These are phyloP conservation scores for Kockiozyma suomiensis DNA, from an alignment of 805 yeast species.

Conservation along the genomic window DNA sequence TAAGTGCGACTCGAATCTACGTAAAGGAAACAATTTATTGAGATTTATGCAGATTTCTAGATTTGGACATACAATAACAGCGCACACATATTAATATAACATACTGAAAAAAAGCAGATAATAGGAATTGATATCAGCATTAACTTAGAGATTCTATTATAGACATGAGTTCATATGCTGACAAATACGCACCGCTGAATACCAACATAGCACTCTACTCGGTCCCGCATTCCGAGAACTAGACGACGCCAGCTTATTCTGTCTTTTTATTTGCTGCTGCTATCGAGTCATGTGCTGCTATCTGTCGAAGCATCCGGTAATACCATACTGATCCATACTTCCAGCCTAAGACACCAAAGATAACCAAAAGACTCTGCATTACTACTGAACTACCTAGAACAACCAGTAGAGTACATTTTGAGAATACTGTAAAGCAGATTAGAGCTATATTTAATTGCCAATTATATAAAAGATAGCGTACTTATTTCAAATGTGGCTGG, in stretches of 20 bases:
- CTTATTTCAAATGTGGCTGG: conserved; percentile 30
- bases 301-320: conserved; percentile 18
- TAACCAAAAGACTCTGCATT: conserved; percentile 27
- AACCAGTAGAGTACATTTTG: conserved; percentile 31
- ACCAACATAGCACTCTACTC: neutral
- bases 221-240: neutral
- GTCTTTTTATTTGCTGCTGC: neutral
- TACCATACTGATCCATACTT: conserved; percentile 21
- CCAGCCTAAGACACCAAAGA: conserved; percentile 28
- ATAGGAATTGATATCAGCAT: no score
- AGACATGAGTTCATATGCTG: no score
- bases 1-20: no score
- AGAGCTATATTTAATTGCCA: no score
- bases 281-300: neutral
- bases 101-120: no score
- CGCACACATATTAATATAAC: no score
- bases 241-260: neutral
- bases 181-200: neutral
- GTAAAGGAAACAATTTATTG: no score
- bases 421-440: no score
- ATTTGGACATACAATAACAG: no score
- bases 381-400: conserved; percentile 30
- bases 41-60: no score
- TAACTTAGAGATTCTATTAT: no score
- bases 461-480: conserved; percentile 9